Base-by-base conservation (phyloP, 257 asterid genomes). In the Anisodus tanguticus region DNA sequence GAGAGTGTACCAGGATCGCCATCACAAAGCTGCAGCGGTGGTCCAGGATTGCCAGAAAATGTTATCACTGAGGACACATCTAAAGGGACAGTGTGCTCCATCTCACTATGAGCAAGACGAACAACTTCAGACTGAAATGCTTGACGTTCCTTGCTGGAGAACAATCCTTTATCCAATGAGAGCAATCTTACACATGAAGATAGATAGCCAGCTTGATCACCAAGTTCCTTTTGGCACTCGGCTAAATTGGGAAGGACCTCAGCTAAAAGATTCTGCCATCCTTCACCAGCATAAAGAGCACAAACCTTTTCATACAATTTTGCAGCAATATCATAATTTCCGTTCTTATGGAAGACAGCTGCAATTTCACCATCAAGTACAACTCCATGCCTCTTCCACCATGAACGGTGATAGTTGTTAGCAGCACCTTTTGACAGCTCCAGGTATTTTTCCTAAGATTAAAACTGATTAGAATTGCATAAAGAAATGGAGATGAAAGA, bases 381-480 rank as follows among this genome's bases (percentile, higher is more conserved):
- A 83, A 97, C 99, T 79, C 99, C 99, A 85, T 97, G 99, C 85
- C 98, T 95, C 94, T 97, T 97, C 99, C 99, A 97, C 99, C 98
- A 97, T 11, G 99, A 97, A 47, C 85, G 92, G 83, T 97, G 99
- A 88, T 97, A 97, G 86, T 92, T 93, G 85, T 95, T 90, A 86
- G 99, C 99, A 86, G 98, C 99, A 85, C 99, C 98, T 91, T 97
- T 95, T 82, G 98, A 90, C 82, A 97, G 92, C 85, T 97, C 98
- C 86, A 97, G 87, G 88, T 95, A 95, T 82, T 95, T 95, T 93
- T 95, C 87, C 99, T 97, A 63, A 68, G 68, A 53, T 51, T 26
- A 63, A 12, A 63, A 19, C 26, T 77, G 53, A 63, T 81, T 59
- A 64, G 84, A 83, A 76, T 85, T 57, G 83, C 49, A 80, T 76